Base-by-base conservation (phyloP, 2,329 filamentous ascomycete genomes). In the Orbilia blumenaviensis region DNA sequence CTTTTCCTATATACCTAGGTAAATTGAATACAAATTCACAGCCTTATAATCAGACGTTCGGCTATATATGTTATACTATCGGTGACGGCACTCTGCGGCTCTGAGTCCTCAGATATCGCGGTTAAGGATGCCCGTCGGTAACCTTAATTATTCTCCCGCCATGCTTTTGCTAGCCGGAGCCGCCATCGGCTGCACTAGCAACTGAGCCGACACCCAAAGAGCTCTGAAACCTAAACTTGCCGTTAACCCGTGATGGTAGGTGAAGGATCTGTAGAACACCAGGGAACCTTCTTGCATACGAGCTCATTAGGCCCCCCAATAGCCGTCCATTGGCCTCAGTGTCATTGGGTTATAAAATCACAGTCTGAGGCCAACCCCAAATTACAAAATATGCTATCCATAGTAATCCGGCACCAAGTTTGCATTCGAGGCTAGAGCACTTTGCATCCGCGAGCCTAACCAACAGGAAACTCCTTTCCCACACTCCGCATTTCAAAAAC, bases 261-360 rank as follows among this genome's bases (percentile, higher is more conserved):
- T 68, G 64, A 68, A 68, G 64, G 64, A 68, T 68, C 64, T 32
- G 21, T 16, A 52, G 41, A 68, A 68, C 38, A 48, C 58, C 21
- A 41, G 61, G 34, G 64, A 68, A 67, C 34, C 16, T 46, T 46
- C 48, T 18, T 34, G 38, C 42, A 14, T 25, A n/a, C 21, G n/a
- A 21, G 6, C 32, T 32, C n/a, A 29, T n/a, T 61, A 44, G 34
- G 32, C 18, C 48, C 48, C 48, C 14, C 7, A n/a, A 54, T 54
- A 54, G 48, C 48, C 48, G 48, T 52, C 46, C 46, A 32, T 29
- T 41, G 12, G 25, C 44, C 12, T 29, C 23, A 50, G 29, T 23
- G 21, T 5, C 21, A 50, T n/a, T 50, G 6, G 6, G 7, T 50
- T 50, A 50, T 50, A 50, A 29, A 50, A 21, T 4, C 6, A 12